Percentiles rank a stretch among this genome's conserved stretches.
Evolutionary conservation across 495 filamentous ascomycete species (phyloP).

Genomic region (Trichoderma gamsii): DNA sequence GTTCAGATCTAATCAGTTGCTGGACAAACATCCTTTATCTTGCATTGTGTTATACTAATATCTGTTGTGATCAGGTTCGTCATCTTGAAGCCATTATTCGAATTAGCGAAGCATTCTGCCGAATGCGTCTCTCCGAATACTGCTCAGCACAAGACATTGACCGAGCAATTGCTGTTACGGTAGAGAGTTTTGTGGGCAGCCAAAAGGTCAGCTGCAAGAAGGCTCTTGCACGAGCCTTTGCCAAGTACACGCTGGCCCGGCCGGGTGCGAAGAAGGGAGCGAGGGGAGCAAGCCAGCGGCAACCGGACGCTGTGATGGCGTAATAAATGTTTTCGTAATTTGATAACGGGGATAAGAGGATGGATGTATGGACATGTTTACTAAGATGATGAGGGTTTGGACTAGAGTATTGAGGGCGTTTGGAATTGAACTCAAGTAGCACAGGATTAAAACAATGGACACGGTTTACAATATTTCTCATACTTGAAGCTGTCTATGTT

Average conservation of each 20-base stretch:
- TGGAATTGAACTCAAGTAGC: neutral
- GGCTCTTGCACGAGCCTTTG: conserved; percentile 90
- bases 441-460: neutral
- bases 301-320: conserved; percentile 12
- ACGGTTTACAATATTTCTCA: neutral
- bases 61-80: conserved; percentile 58
- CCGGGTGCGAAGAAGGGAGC: conserved; percentile 25
- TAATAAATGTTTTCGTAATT: neutral
- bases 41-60: conserved; percentile 19
- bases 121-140: conserved; percentile 93
- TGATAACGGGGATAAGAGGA: neutral
- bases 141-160: conserved; percentile 87
- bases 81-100: conserved; percentile 97
- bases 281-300: neutral
- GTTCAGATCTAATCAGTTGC: conserved; percentile 25
- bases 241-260: conserved; percentile 72
- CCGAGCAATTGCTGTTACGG: conserved; percentile 92
- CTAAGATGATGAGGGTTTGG: neutral
- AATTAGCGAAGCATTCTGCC: conserved; percentile 85
- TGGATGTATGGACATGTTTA: neutral
- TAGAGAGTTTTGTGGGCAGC: conserved; percentile 91
- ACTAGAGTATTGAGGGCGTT: neutral
- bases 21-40: neutral
- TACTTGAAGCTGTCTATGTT: no score
- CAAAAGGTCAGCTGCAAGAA: conserved; percentile 99